Conservation (phyloP, 2,329 filamentous ascomycete genomes). For the Colletotrichum siamense region DNA sequence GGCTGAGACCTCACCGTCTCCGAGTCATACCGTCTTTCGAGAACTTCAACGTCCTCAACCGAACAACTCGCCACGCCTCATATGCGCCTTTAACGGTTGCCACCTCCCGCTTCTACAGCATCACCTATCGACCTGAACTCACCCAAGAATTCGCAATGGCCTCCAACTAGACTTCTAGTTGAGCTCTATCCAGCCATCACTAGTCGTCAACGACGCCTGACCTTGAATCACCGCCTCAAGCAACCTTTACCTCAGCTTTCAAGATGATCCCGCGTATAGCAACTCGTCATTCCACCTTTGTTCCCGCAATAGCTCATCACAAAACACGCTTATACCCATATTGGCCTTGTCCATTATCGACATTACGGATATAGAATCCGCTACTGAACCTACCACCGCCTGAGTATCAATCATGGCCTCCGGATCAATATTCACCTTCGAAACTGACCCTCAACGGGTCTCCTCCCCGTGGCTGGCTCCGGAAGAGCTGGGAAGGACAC, state of each 20-base stretch:
- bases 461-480: conserved; percentile 87
- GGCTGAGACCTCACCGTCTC: background rate
- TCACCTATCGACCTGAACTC: background rate
- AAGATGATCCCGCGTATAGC: conserved; percentile 23
- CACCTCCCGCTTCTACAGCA: background rate
- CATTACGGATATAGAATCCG: background rate
- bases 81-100: background rate
- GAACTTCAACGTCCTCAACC: background rate
- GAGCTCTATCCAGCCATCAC: background rate
- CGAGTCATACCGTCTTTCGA: conserved; percentile 9
- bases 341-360: background rate
- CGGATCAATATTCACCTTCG: conserved; percentile 95
- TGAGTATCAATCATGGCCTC: conserved; percentile 72
- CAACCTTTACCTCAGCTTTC: background rate
- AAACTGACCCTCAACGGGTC: conserved; percentile 85
- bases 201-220: background rate
- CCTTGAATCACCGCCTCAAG: background rate
- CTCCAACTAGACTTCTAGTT: background rate
- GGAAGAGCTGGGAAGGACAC: conserved; percentile 44
- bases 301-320: conserved; percentile 8
- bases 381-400: background rate
- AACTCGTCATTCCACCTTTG: background rate
- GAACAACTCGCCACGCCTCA: background rate
- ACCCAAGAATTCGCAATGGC: background rate
- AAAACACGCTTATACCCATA: background rate